phyloP scores from a whole-genome alignment of 371 early-diverging fungal genomes.

The Lichtheimia ornata region DNA sequence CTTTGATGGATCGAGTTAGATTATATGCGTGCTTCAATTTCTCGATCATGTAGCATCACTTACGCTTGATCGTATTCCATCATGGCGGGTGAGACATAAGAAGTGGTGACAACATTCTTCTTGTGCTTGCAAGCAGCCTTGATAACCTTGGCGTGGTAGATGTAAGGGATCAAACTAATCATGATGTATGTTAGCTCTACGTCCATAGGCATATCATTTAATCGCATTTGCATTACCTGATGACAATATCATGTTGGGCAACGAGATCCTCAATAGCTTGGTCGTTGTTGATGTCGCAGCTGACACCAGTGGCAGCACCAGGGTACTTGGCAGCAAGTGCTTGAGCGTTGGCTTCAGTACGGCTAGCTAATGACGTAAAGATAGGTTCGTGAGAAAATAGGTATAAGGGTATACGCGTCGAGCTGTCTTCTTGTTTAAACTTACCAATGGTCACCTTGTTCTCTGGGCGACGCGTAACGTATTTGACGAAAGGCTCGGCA shows the following conservation, averaged over 20 bases:
- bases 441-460: slow-evolving; percentile 81
- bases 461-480: slow-evolving; percentile 82
- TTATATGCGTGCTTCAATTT: background rate
- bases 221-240: slow-evolving; percentile 42
- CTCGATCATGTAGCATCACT: slow-evolving; percentile 10
- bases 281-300: slow-evolving; percentile 81
- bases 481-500: slow-evolving; percentile 94
- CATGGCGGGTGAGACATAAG: slow-evolving; percentile 91
- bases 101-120: slow-evolving; percentile 89
- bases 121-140: slow-evolving; percentile 79
- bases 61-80: slow-evolving; percentile 78
- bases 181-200: slow-evolving; percentile 5
- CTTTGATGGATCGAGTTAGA: slow-evolving; percentile 26
- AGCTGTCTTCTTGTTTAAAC: slow-evolving; percentile 27
- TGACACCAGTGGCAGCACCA: slow-evolving; percentile 63
- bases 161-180: slow-evolving; percentile 85
- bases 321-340: slow-evolving; percentile 63
- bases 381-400: slow-evolving; percentile 7
- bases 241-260: slow-evolving; percentile 82
- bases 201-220: background rate
- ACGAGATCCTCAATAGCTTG: slow-evolving; percentile 85
- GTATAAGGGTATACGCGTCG: background rate
- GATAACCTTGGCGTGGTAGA: slow-evolving; percentile 83
- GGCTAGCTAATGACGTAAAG: slow-evolving; percentile 65
- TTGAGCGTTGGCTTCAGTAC: slow-evolving; percentile 77